These are phyloP conservation scores for Lactarius quietus DNA, from an alignment of 768 basidiomycete genomes.

Conservation along the genomic window DNA sequence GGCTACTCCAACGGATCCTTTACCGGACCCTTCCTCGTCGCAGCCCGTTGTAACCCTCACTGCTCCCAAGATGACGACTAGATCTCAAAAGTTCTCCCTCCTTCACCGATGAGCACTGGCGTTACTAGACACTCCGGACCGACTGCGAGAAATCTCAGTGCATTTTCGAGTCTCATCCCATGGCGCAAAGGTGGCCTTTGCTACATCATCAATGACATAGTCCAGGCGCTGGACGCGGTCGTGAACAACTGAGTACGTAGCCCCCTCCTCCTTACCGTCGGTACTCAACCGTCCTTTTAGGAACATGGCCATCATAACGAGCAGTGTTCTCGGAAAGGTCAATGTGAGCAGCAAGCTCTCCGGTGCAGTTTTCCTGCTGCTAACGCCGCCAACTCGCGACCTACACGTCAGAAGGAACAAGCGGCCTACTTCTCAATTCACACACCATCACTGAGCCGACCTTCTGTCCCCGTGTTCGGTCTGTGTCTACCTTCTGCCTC, in stretches of 20 bases:
- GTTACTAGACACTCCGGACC: too few relatives aligned
- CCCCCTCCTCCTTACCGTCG: not conserved
- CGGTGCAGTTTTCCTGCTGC: constrained; percentile 41
- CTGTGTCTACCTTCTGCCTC: constrained; percentile 27
- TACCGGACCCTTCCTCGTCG: too few relatives aligned
- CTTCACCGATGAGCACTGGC: constrained; percentile 48
- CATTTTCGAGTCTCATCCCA: too few relatives aligned
- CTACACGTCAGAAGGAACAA: constrained; percentile 56
- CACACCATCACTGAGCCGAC: not conserved
- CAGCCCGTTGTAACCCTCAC: too few relatives aligned
- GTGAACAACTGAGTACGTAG: constrained; percentile 45
- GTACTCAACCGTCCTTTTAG: constrained; percentile 37
- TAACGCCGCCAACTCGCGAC: not conserved
- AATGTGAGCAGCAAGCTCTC: constrained; percentile 73
- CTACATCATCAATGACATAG: constrained; percentile 60
- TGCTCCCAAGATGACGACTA: too few relatives aligned
- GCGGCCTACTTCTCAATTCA: constrained; percentile 70
- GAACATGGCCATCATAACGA: constrained; percentile 61
- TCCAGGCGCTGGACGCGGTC: constrained; percentile 74
- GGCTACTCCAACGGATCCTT: too few relatives aligned
- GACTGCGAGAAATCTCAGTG: too few relatives aligned
- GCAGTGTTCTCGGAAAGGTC: constrained; percentile 70
- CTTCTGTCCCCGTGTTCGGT: constrained; percentile 74
- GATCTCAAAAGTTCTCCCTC: too few relatives aligned
- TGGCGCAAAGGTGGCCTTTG: constrained; percentile 37